Evolutionary conservation across 768 basidiomycete genomes (phyloP).

Genomic region (Nevesoporus exiguus): DNA sequence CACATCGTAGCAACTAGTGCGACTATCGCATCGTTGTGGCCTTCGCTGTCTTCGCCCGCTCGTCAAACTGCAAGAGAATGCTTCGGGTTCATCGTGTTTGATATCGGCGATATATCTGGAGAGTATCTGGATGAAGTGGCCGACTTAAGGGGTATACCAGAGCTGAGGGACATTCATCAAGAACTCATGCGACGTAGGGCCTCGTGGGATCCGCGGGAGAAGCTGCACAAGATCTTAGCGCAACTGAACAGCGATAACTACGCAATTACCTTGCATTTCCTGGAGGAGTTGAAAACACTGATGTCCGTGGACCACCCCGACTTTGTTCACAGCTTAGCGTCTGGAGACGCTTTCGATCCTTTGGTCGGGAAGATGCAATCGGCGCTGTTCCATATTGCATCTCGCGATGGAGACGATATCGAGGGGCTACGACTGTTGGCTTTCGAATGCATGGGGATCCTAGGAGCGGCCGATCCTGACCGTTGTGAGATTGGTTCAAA

Average conservation of each 20-base stretch:
- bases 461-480: slow-evolving; percentile 96
- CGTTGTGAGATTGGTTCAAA: slow-evolving; percentile 65
- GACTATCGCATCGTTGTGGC: slow-evolving; percentile 77
- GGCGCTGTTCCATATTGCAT: slow-evolving; percentile 63
- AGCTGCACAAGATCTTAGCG: slow-evolving; percentile 65
- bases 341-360: slow-evolving; percentile 85
- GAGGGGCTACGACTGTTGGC: slow-evolving; percentile 67
- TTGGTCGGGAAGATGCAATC: slow-evolving; percentile 65
- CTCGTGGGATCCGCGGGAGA: slow-evolving; percentile 48
- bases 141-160: slow-evolving; percentile 69
- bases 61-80: slow-evolving; percentile 53
- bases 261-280: slow-evolving; percentile 67
- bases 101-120: slow-evolving; percentile 52
- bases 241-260: slow-evolving; percentile 77
- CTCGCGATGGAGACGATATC: slow-evolving; percentile 73
- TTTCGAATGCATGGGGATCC: slow-evolving; percentile 85
- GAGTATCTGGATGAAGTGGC: slow-evolving; percentile 73
- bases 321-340: slow-evolving; percentile 59
- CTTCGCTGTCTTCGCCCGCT: slow-evolving; percentile 49
- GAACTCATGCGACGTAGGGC: slow-evolving; percentile 46
- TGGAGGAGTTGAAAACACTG: slow-evolving; percentile 71
- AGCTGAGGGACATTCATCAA: slow-evolving; percentile 45
- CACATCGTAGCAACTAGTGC: slow-evolving; percentile 88
- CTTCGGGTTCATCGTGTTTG: slow-evolving; percentile 67
- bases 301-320: slow-evolving; percentile 48